A percentile compares a stretch with the other conserved stretches of the same genome.
Conservation (phyloP, 2,329 filamentous ascomycete species). For the Colletotrichum godetiae region DNA sequence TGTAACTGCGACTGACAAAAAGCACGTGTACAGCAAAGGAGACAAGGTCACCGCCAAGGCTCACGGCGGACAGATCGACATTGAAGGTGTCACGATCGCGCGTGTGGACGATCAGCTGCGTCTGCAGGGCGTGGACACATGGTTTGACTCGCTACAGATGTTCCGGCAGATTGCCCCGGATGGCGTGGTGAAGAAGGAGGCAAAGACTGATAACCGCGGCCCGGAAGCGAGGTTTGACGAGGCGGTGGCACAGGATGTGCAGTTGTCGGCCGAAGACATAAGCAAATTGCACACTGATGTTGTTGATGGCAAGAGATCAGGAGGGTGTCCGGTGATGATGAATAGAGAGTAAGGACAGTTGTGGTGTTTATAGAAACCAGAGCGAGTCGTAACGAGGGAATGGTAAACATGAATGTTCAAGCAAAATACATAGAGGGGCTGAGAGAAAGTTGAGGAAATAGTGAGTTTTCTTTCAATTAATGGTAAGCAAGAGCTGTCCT, state of each 20-base stretch:
- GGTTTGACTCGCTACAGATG: constrained; percentile 75
- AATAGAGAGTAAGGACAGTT: constrained; percentile 13
- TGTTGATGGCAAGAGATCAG: background rate
- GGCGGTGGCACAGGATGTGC: constrained; percentile 1
- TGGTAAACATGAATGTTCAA: background rate
- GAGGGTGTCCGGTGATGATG: constrained; percentile 30
- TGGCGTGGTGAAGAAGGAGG: constrained; percentile 25
- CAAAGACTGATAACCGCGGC: background rate
- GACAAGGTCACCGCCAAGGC: constrained; percentile 72
- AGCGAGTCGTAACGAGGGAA: too few relatives aligned
- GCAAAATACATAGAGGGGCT: background rate
- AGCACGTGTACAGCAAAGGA: constrained; percentile 58
- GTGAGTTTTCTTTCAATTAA: background rate
- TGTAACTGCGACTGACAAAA: background rate
- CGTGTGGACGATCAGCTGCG: constrained; percentile 70
- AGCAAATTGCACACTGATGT: constrained; percentile 13
- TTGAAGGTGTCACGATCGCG: constrained; percentile 72
- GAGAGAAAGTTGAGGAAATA: background rate
- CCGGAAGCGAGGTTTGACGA: constrained; percentile 27
- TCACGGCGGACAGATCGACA: constrained; percentile 70
- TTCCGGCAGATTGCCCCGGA: constrained; percentile 67
- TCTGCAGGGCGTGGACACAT: constrained; percentile 69
- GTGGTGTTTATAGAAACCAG: background rate
- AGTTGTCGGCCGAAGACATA: constrained; percentile 8
- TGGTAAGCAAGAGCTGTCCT: too few relatives aligned